Conservation (phyloP, 257 asterid genomes). For the Paulownia fortunei region DNA sequence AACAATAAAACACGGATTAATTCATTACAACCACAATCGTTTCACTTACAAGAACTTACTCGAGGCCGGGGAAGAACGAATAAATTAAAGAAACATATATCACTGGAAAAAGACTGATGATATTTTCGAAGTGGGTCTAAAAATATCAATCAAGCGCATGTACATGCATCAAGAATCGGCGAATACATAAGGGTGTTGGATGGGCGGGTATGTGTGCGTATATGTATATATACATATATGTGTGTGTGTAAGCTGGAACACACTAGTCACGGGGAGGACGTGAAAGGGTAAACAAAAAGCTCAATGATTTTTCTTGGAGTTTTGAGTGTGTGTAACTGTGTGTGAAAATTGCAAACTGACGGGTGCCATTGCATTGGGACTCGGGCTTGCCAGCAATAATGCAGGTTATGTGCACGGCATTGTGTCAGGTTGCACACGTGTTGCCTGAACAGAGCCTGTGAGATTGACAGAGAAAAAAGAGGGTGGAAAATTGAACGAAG, state of each 20-base stretch:
- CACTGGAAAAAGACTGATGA: not conserved
- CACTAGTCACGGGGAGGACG: constrained; percentile 30
- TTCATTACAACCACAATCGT: constrained; percentile 1
- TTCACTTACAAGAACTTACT: constrained; percentile 25
- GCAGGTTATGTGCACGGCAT: not conserved
- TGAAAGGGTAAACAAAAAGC: constrained; percentile 25
- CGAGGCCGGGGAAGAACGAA: not conserved
- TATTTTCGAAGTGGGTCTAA: constrained; percentile 28
- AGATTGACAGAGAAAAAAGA: constrained; percentile 7
- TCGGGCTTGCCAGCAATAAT: constrained; percentile 30
- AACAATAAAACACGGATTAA: not conserved
- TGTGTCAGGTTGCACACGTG: constrained; percentile 36
- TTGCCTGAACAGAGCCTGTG: not conserved
- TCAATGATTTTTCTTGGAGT: constrained; percentile 2
- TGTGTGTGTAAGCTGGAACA: constrained; percentile 13
- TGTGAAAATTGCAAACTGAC: not conserved
- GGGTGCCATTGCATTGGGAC: constrained; percentile 20
- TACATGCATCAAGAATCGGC: constrained; percentile 25
- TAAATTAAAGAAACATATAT: not conserved
- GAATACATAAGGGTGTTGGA: not conserved
- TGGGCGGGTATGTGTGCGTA: not conserved
- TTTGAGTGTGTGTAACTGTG: not conserved
- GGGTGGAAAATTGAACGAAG: not conserved
- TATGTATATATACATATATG: not conserved
- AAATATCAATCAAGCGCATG: constrained; percentile 24